Evolutionary conservation across 345 rosid genomes (phyloP).

Genomic region (Sisymbrium irio): DNA sequence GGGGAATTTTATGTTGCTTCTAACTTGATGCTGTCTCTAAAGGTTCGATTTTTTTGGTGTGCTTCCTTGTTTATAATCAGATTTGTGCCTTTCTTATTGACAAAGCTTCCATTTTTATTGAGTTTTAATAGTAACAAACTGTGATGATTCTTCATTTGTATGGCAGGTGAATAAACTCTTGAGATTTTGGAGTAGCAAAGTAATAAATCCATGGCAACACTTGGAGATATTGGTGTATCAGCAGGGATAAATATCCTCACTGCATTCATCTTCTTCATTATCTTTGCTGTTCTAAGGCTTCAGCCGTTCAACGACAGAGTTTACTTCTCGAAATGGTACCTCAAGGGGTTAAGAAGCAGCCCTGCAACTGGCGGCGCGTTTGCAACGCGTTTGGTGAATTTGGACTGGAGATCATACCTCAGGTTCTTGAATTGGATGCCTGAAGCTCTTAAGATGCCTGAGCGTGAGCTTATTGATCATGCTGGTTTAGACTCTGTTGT

Average conservation of each 20-base stretch:
- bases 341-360: slow-evolving; percentile 70
- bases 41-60: slow-evolving; percentile 19
- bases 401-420: slow-evolving; percentile 66
- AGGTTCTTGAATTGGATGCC: slow-evolving; percentile 93
- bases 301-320: slow-evolving; percentile 97
- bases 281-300: slow-evolving; percentile 76
- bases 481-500: slow-evolving; percentile 97
- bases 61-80: slow-evolving; percentile 9
- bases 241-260: slow-evolving; percentile 71
- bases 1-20: background rate
- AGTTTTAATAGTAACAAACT: background rate
- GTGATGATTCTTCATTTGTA: background rate
- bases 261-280: slow-evolving; percentile 70
- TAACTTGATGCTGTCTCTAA: background rate
- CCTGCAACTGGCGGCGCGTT: slow-evolving; percentile 57
- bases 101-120: background rate
- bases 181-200: background rate
- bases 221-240: slow-evolving; percentile 76
- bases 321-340: slow-evolving; percentile 96
- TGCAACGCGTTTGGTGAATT: slow-evolving; percentile 58
- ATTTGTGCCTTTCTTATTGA: background rate
- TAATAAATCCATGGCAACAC: slow-evolving; percentile 65
- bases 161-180: slow-evolving; percentile 14
- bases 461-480: slow-evolving; percentile 91
- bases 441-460: slow-evolving; percentile 89